Conservation (phyloP, 23 red algal species). For the Gracilaria caudata region DNA sequence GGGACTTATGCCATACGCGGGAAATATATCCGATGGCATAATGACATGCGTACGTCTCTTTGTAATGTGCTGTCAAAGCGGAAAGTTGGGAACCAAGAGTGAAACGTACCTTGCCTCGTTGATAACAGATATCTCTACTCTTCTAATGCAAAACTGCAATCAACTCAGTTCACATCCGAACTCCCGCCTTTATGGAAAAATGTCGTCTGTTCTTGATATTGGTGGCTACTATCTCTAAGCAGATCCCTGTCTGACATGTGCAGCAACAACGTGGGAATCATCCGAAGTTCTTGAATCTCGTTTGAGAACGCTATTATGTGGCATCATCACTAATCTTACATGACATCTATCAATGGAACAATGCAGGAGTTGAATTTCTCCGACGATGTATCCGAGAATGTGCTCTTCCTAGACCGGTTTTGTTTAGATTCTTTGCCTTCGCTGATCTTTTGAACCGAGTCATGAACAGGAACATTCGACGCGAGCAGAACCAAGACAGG, state of each 20-base stretch:
- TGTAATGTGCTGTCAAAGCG: constrained; percentile 40
- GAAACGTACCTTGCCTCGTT: constrained; percentile 17
- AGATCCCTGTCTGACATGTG: constrained; percentile 72
- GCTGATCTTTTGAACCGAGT: constrained; percentile 58
- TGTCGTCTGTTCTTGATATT: constrained; percentile 57
- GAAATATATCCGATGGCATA: constrained; percentile 50
- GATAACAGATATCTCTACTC: constrained; percentile 7
- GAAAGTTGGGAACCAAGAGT: constrained; percentile 29
- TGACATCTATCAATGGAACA: constrained; percentile 33
- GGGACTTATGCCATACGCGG: constrained; percentile 50
- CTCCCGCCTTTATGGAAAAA: constrained; percentile 54
- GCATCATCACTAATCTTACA: constrained; percentile 53
- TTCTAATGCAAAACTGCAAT: constrained; percentile 39
- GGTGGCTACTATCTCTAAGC: constrained; percentile 75
- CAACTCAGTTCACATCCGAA: constrained; percentile 72
- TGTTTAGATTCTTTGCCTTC: constrained; percentile 54
- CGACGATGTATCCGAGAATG: constrained; percentile 37
- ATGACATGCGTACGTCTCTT: constrained; percentile 45
- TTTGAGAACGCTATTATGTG: constrained; percentile 65
- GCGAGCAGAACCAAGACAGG: constrained; percentile 10
- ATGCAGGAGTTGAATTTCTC: constrained; percentile 24
- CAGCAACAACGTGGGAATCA: constrained; percentile 56
- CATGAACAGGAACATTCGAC: constrained; percentile 27
- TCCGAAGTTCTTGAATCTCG: constrained; percentile 35
- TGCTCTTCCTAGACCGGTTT: constrained; percentile 1